Base-by-base conservation (phyloP, 2,329 filamentous ascomycete species). In the Myriosclerotinia duriaeana region DNA sequence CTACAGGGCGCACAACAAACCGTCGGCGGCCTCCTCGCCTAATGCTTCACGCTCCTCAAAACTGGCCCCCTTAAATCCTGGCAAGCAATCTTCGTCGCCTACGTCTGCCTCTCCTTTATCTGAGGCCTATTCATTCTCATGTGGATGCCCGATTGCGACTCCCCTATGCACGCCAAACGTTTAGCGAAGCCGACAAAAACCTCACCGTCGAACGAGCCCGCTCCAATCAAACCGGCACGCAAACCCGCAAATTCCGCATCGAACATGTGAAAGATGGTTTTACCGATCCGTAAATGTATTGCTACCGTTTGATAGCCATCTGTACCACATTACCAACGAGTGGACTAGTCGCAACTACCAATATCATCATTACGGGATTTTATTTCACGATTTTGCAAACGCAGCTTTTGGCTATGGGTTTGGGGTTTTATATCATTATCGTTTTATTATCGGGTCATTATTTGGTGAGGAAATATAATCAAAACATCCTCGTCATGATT, bases 241-340 rank as follows among this genome's bases (percentile, higher is more conserved):
- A 81, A 66, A 84, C 80, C 73, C 80, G 78, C 67, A 78, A 78
- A 54, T 85, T 86, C 72, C 81, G 81, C 8, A 74, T 76, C 53
- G 78, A 77, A 68, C 83, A 86, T 71, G 78, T 86, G 11, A 34
- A 81, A 1, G 85, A 87, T 71, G 80, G 81, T 7, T 72, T 86
- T 0, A 76, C 76, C 0, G 90, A 93, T 70, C 87, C 88, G 1
- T 88, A 92, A 76, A 82, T 81, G 48, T 90, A 84, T 80, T 85
- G 85, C 52, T 88, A 90, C 74, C 84, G 83, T 54, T 77, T 85
- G 8, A 87, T 92, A 56, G 84, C 87, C 64, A 79, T 93, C 30
- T 89, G 86, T 77, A 92, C 90, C 0, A 92, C 89, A 0, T 79
- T 93, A 1, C 90, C 89, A 0, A 92, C 89, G 0, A 87, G 85